phyloP scores from a whole-genome alignment of 345 rosid genomes.

The Lenwebbia sp. region DNA sequence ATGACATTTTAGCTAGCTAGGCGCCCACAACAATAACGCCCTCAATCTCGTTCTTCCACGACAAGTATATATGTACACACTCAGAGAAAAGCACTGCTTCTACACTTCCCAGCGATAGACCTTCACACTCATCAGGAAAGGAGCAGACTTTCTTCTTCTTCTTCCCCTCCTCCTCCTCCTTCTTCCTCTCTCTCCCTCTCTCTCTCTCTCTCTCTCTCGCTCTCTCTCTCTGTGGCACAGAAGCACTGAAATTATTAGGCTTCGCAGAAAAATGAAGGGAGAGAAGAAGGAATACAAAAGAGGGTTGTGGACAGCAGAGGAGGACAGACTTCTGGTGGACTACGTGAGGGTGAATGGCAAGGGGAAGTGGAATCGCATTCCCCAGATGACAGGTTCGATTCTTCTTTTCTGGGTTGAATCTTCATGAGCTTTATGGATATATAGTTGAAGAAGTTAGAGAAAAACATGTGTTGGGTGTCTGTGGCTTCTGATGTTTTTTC shows the following conservation, averaged over 20 bases:
- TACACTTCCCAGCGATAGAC: not conserved
- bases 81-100: not conserved
- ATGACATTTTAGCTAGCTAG: not conserved
- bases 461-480: not conserved
- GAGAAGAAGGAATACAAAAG: not conserved
- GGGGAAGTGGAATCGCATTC: constrained; percentile 8
- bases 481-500: not conserved
- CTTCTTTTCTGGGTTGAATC: not conserved
- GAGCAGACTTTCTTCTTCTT: not conserved
- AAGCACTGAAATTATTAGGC: not conserved
- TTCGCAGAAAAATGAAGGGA: not conserved
- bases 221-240: not conserved
- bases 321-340: constrained; percentile 7
- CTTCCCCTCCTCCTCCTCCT: no score
- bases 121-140: not conserved
- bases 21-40: not conserved
- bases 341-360: constrained; percentile 5
- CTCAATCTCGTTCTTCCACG: not conserved
- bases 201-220: not conserved
- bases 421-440: not conserved
- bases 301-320: constrained; percentile 10
- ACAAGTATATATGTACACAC: not conserved
- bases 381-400: not conserved
- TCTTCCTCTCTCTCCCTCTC: not conserved
- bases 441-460: not conserved